phyloP scores from a whole-genome alignment of 2,329 filamentous ascomycete genomes.

The Byssochlamys sp. region DNA sequence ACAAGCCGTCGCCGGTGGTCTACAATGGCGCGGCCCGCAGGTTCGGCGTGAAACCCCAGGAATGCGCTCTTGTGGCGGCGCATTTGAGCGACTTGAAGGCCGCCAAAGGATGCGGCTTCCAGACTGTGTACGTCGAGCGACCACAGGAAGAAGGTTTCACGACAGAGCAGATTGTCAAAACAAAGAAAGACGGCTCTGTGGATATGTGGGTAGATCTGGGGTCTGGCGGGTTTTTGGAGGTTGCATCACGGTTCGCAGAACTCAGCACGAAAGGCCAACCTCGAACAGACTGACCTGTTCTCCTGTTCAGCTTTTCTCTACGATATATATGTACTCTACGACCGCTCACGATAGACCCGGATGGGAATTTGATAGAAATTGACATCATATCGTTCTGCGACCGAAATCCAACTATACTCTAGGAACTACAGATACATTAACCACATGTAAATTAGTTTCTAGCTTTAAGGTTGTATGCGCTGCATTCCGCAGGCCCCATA shows the following conservation, averaged over 20 bases:
- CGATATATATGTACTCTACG: background rate
- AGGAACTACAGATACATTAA: background rate
- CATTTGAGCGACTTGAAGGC: slow-evolving; percentile 57
- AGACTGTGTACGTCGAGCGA: slow-evolving; percentile 61
- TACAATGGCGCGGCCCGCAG: slow-evolving; percentile 55
- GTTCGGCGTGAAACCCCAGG: slow-evolving; percentile 44
- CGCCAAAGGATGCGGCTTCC: slow-evolving; percentile 51
- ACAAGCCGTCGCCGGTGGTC: slow-evolving; percentile 56
- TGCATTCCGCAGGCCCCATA: background rate
- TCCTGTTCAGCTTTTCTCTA: background rate
- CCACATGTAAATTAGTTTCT: background rate
- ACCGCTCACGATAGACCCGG: background rate
- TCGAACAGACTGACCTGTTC: background rate
- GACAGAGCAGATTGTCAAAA: slow-evolving; percentile 40
- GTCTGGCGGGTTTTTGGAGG: slow-evolving; percentile 39
- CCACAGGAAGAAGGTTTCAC: slow-evolving; percentile 52
- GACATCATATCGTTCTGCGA: too few relatives aligned
- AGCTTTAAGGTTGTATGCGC: background rate
- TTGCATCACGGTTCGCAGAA: background rate
- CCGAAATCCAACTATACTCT: too few relatives aligned
- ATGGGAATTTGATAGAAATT: background rate
- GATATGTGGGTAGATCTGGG: slow-evolving; percentile 47
- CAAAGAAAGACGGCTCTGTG: slow-evolving; percentile 47
- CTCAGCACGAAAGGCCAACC: background rate
- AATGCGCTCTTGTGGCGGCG: slow-evolving; percentile 65